Evolutionary conservation across 768 basidiomycete genomes (phyloP), one percentile per base, ranked within the genome.

Genomic region (Psilocybe cubensis): DNA sequence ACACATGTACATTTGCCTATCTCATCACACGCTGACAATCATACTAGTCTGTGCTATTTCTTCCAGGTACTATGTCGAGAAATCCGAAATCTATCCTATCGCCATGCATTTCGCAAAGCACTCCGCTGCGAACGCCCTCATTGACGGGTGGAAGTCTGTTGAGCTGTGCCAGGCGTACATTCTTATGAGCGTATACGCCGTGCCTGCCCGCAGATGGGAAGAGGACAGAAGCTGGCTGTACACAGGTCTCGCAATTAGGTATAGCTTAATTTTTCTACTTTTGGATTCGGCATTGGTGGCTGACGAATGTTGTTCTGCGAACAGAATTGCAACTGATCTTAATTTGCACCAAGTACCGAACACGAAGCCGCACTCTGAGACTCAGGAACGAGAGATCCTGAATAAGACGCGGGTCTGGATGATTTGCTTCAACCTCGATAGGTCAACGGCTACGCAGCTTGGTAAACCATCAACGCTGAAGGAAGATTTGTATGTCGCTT

Each of bases 151-250:
- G 88, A 87, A 87, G 72, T 91, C 89, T 11, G 89, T 96, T 46
- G 94, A 97, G 71, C 78, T 96, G 1, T 89, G 89, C 50, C 94
- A 97, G 69, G 94, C 94, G 3, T 97, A 96, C 65, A 86, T 97
- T 46, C 78, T 97, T 50, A 88, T 93, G 88, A 88, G 87, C 60
- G 81, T 89, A 46, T 92, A 90, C 65, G 84, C 86, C 43, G 87
- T 92, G 1, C 91, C 91, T 3, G 91, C 91, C 1, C 82, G 87
- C 21, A 74, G 85, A 41, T 96, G 94, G 89, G 93, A 96, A 64
- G 92, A 96, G 63, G 93, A 96, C 67, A 80, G 92, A 25, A 91
- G 90, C 55, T 96, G 93, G 91, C 70, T 95, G 46, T 92, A 93
- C 66, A 89, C 92, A 3, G 93, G 94, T 20, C 83, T 94, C 59